A percentile compares a stretch with the other conserved stretches of the same genome.
These are phyloP conservation scores for Penicillium ochrochloron DNA, from an alignment of 495 filamentous ascomycete genomes.

Conservation along the genomic window DNA sequence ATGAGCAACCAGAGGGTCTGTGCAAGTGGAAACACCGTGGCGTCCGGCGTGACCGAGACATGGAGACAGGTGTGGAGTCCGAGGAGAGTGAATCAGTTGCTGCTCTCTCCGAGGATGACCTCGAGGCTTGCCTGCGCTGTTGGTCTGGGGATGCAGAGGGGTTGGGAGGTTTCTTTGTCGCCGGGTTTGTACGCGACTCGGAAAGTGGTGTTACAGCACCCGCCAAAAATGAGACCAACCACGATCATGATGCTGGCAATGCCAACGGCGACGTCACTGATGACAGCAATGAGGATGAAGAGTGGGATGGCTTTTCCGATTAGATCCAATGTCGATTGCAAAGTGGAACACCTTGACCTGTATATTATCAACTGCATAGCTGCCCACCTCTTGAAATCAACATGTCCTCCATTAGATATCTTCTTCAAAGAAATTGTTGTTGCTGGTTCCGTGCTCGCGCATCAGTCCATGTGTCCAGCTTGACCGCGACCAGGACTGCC, in stretches of 20 bases:
- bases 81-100: slow-evolving; percentile 20
- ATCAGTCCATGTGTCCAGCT: slow-evolving; percentile 73
- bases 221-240: slow-evolving; percentile 2
- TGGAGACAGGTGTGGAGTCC: slow-evolving; percentile 5
- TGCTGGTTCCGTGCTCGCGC: slow-evolving; percentile 70
- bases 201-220: background rate
- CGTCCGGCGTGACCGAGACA: slow-evolving; percentile 38
- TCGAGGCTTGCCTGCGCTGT: slow-evolving; percentile 81
- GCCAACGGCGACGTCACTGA: slow-evolving; percentile 15
- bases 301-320: slow-evolving; percentile 55
- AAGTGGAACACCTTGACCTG: background rate
- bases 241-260: background rate
- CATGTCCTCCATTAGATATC: background rate
- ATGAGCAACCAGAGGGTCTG: slow-evolving; percentile 73
- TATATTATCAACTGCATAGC: slow-evolving; percentile 14
- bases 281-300: slow-evolving; percentile 38
- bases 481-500: slow-evolving; percentile 75
- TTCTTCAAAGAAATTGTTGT: slow-evolving; percentile 63
- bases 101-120: slow-evolving; percentile 53
- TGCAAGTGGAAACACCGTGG: slow-evolving; percentile 74
- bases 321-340: slow-evolving; percentile 24
- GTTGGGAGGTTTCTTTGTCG: slow-evolving; percentile 75
- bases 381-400: background rate
- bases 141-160: slow-evolving; percentile 79
- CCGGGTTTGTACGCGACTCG: slow-evolving; percentile 62